Base-by-base conservation (phyloP, 768 basidiomycete genomes). In the Amanita pallidorosea region DNA sequence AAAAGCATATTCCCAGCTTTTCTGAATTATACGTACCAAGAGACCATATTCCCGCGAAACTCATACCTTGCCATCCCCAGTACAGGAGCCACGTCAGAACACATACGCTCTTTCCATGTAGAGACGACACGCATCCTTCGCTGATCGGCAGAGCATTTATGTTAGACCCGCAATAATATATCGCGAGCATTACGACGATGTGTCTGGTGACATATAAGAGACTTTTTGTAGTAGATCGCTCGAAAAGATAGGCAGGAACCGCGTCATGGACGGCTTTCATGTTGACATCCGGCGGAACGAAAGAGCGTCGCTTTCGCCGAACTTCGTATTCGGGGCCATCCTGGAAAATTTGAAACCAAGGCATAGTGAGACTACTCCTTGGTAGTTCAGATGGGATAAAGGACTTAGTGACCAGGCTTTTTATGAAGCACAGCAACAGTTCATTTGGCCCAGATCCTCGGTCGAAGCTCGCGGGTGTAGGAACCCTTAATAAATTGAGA, bases 321-420 rank as follows among this genome's bases (percentile, higher is more conserved):
- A 67, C 65, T 54, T 72, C 69, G 56, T 72, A 76, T 66, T 77
- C 76, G 18, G 73, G 73, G 25, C 74, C 69, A 54, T 76, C 73
- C 49, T 66, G 64, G 43, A 76, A 71, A 25, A 67, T 58, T 55
- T 71, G 70, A 51, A 64, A 71, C 70, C 70, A 71, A 34, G 60
- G 51, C 71, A 72, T 71, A 49, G 45, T 31, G 54, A 53, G 33
- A 29, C 34, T 35, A 12, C 6, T 29, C 7, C 33, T 31, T 2
- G 23, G 42, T 17, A 17, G 33, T 33, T 33, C 33, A 33, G 31
- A 17, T 13, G 11, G 8, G 33, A 45, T 1, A 27, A 25, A 23
- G 23, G 15, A n/a, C 42, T 27, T 1, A 18, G 29, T 6, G 13
- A 29, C n/a, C 15, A 15, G 20, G 40, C 17, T 20, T 33, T 50